phyloP scores from a whole-genome alignment of 2,329 filamentous ascomycete genomes.

The Phaeosphaeriaceae sp. region DNA sequence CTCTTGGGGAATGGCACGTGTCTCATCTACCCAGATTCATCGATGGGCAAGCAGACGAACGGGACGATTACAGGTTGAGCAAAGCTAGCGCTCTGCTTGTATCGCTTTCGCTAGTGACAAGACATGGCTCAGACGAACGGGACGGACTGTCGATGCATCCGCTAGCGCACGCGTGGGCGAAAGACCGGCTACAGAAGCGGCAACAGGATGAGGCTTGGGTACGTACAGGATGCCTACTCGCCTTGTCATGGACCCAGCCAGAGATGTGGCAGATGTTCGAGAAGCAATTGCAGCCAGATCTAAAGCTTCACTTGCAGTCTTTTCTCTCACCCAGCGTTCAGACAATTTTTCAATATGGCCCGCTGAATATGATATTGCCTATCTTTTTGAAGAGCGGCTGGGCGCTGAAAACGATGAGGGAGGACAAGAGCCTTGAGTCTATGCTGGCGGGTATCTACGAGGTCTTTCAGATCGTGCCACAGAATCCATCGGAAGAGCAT shows the following conservation, averaged over 20 bases:
- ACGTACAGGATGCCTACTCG: slow-evolving; percentile 19
- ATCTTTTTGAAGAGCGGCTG: slow-evolving; percentile 14
- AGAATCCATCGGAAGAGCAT: slow-evolving; percentile 8
- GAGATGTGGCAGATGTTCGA: slow-evolving; percentile 9
- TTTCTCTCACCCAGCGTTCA: slow-evolving; percentile 10
- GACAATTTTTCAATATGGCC: slow-evolving; percentile 3
- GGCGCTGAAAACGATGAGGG: slow-evolving; percentile 10
- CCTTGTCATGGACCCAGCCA: slow-evolving; percentile 1
- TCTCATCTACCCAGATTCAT: no score
- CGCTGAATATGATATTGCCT: slow-evolving; percentile 6
- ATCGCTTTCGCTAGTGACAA: slow-evolving; percentile 37
- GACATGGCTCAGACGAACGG: not conserved
- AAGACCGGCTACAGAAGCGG: slow-evolving; percentile 29
- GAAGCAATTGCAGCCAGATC: slow-evolving; percentile 13
- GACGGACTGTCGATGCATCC: slow-evolving; percentile 43
- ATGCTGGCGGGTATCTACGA: slow-evolving; percentile 11
- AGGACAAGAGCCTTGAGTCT: slow-evolving; percentile 7
- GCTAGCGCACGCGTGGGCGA: slow-evolving; percentile 46
- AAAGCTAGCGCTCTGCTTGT: slow-evolving; percentile 34
- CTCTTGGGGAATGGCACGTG: no score
- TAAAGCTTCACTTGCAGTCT: slow-evolving; percentile 21
- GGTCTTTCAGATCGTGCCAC: slow-evolving; percentile 5
- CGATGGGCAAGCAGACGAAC: slow-evolving; percentile 16
- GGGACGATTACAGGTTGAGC: slow-evolving; percentile 29
- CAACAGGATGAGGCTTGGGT: slow-evolving; percentile 30